A percentile compares a stretch with the other conserved stretches of the same genome.
Evolutionary conservation across 768 basidiomycete genomes (phyloP).

Genomic region (Mycena pura): DNA sequence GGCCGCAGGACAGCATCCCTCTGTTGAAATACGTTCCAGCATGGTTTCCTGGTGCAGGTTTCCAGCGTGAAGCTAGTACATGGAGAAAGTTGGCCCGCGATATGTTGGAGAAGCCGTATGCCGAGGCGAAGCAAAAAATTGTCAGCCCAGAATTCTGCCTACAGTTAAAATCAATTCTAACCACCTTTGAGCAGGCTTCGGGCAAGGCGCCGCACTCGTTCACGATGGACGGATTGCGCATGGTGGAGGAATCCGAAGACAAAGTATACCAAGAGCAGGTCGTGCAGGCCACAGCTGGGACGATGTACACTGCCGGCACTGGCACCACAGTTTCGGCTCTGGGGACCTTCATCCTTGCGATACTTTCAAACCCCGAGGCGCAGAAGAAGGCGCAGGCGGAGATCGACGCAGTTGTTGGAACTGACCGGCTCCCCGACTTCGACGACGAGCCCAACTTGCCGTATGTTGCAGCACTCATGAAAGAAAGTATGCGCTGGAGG

Average conservation of each 20-base stretch:
- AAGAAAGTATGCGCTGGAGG: conserved; percentile 45
- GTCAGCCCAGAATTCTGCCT: conserved; percentile 32
- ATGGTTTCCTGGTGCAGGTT: conserved; percentile 56
- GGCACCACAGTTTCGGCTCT: conserved; percentile 45
- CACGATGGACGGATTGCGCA: neutral
- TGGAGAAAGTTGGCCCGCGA: conserved; percentile 40
- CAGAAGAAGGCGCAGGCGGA: conserved; percentile 46
- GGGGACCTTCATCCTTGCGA: conserved; percentile 43
- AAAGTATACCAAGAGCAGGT: conserved; percentile 11
- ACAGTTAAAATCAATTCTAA: neutral
- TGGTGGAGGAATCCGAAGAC: neutral
- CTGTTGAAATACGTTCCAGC: conserved; percentile 34
- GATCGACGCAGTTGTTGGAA: conserved; percentile 43
- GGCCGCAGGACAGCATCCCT: conserved; percentile 41
- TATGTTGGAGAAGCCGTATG: conserved; percentile 49
- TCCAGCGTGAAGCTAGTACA: conserved; percentile 45
- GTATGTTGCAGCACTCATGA: conserved; percentile 43
- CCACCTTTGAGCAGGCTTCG: conserved; percentile 21
- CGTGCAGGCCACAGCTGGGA: conserved; percentile 1
- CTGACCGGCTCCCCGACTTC: conserved; percentile 41
- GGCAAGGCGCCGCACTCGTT: conserved; percentile 18
- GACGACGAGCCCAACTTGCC: conserved; percentile 41
- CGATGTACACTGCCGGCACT: conserved; percentile 31
- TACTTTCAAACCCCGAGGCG: conserved; percentile 44
- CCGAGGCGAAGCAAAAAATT: conserved; percentile 39